These are phyloP conservation scores for Phytophthora quininea DNA, from an alignment of 352 stramenopile species.

Conservation along the genomic window DNA sequence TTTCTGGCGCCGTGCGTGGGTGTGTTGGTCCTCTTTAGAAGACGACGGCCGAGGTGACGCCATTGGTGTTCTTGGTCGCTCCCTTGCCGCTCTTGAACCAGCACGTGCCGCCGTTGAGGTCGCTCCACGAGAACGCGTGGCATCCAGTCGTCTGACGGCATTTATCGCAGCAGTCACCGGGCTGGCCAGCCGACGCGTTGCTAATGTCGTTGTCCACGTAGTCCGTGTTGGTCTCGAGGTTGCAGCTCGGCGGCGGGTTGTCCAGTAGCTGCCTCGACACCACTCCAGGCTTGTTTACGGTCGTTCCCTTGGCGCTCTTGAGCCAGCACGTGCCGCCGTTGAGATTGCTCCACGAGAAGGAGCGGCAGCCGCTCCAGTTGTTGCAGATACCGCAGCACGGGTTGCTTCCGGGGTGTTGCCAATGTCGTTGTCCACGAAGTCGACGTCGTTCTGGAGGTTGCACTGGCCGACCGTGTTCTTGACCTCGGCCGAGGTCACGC, in stretches of 20 bases:
- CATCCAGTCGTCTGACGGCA: slow-evolving; percentile 25
- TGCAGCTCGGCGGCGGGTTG: slow-evolving; percentile 24
- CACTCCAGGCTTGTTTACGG: slow-evolving; percentile 17
- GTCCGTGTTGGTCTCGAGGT: slow-evolving; percentile 25
- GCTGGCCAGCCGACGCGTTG: slow-evolving; percentile 17
- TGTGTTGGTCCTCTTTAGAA: neutral
- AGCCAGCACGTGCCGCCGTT: slow-evolving; percentile 53
- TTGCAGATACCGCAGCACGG: slow-evolving; percentile 43
- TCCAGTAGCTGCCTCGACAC: slow-evolving; percentile 29
- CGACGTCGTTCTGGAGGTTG: slow-evolving; percentile 24
- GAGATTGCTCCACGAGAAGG: slow-evolving; percentile 40
- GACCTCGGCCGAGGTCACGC: slow-evolving; percentile 28
- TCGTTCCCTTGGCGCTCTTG: slow-evolving; percentile 33
- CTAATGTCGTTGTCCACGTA: slow-evolving; percentile 41
- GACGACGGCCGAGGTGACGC: slow-evolving; percentile 29
- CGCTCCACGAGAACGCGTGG: slow-evolving; percentile 37
- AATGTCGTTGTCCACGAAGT: slow-evolving; percentile 47
- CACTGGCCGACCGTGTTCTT: slow-evolving; percentile 21
- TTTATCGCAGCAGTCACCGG: slow-evolving; percentile 34
- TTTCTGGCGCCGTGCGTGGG: neutral
- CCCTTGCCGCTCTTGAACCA: slow-evolving; percentile 38
- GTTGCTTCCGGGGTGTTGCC: slow-evolving; percentile 12
- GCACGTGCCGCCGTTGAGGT: slow-evolving; percentile 27
- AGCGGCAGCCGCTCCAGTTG: slow-evolving; percentile 38
- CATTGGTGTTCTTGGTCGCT: slow-evolving; percentile 8